Conservation (phyloP, 176 grass and related monocot species). For the Areca catechu region DNA sequence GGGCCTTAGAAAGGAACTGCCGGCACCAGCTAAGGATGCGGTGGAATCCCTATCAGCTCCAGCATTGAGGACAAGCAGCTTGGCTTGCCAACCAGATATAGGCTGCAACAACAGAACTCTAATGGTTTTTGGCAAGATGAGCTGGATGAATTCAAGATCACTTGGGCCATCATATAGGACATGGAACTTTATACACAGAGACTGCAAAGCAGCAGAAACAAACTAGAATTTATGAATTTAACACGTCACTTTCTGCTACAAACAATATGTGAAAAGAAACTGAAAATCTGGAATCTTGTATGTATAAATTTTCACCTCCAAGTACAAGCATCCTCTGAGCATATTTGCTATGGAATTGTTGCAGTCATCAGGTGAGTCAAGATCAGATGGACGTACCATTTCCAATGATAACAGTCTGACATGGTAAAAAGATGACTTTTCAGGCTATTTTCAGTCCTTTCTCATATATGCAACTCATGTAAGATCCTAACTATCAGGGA, state of each 20-base stretch:
- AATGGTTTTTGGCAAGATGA: constrained; percentile 48
- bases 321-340: constrained; percentile 33
- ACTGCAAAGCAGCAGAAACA: constrained; percentile 37
- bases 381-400: constrained; percentile 12
- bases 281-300: background rate
- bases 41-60: constrained; percentile 2
- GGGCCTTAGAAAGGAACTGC: constrained; percentile 4
- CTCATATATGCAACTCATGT: no score
- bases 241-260: no score
- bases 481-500: no score
- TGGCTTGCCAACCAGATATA: constrained; percentile 43
- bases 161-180: constrained; percentile 21
- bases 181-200: constrained; percentile 66
- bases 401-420: constrained; percentile 31
- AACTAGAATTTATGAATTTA: background rate
- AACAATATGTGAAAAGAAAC: no score
- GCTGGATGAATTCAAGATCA: constrained; percentile 28
- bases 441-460: no score
- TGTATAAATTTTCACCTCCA: constrained; percentile 52
- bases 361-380: constrained; percentile 24
- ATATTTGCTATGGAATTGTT: constrained; percentile 42
- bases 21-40: background rate
- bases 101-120: constrained; percentile 65
- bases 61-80: constrained; percentile 27
- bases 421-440: constrained; percentile 4